phyloP scores from a whole-genome alignment of 2,329 filamentous ascomycete genomes.

The Ophiostoma quercus region DNA sequence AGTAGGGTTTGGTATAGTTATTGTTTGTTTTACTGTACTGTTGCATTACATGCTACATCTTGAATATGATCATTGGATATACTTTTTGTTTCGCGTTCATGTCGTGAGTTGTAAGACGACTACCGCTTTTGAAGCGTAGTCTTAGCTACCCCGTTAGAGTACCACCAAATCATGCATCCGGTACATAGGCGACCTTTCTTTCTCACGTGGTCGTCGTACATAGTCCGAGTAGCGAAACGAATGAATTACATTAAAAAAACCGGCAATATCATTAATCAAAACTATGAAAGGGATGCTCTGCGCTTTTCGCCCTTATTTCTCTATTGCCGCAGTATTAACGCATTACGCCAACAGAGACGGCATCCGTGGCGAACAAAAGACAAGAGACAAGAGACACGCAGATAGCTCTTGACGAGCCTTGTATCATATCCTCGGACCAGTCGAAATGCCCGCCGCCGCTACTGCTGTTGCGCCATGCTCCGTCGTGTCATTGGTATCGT shows the following conservation, averaged over 20 bases:
- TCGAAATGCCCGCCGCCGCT: neutral
- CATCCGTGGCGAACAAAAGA: neutral
- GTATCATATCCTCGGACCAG: neutral
- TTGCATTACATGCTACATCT: neutral
- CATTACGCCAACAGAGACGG: neutral
- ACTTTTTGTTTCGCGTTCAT: neutral
- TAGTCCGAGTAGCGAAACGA: too few species aligned
- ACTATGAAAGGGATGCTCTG: neutral
- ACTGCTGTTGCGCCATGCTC: neutral
- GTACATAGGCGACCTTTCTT: too few species aligned
- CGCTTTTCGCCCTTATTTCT: neutral
- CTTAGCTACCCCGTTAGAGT: too few species aligned
- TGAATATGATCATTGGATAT: neutral
- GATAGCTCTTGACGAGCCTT: neutral
- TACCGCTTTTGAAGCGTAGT: too few species aligned
- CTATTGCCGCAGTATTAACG: neutral
- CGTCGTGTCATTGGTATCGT: slow-evolving; percentile 6
- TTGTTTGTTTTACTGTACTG: slow-evolving; percentile 12
- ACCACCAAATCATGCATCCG: too few species aligned
- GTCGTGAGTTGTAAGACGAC: too few species aligned
- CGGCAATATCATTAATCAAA: slow-evolving; percentile 10
- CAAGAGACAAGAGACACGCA: too few species aligned
- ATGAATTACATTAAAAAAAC: neutral
- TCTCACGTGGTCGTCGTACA: too few species aligned
- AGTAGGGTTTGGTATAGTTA: slow-evolving; percentile 6